Conservation (phyloP, 164 flowering plant genomes). For the Umbilicus rupestris region DNA sequence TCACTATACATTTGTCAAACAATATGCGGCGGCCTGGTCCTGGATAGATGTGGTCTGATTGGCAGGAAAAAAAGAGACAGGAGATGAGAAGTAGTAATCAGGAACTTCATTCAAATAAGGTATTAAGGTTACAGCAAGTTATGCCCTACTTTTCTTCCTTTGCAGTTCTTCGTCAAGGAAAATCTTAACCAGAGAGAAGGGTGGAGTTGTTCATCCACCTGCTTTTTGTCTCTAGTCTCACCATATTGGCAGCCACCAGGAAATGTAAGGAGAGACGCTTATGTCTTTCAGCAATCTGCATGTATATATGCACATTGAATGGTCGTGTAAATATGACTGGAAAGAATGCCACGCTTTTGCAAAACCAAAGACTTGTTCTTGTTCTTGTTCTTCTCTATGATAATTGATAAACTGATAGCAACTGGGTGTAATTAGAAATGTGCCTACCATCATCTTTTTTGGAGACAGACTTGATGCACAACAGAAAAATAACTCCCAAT, state of each 20-base stretch:
- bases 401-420: background rate
- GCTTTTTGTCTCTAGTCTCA: background rate
- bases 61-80: background rate
- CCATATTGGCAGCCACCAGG: background rate
- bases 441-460: constrained; percentile 19
- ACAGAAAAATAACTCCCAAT: constrained; percentile 12
- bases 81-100: background rate
- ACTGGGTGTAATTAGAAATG: background rate
- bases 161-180: too few relatives aligned
- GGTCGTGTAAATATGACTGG: background rate
- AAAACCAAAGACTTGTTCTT: background rate
- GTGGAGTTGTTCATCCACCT: background rate
- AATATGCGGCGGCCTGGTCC: background rate
- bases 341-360: too few relatives aligned
- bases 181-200: background rate
- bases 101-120: background rate
- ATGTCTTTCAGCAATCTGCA: background rate
- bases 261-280: background rate
- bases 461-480: constrained; percentile 12
- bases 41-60: background rate
- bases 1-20: background rate
- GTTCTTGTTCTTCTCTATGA: background rate
- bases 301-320: background rate
- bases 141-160: background rate
- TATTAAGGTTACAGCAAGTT: background rate